Evolutionary conservation across 177 flowering plant genomes (phyloP).

Genomic region (Telopea speciosissima): DNA sequence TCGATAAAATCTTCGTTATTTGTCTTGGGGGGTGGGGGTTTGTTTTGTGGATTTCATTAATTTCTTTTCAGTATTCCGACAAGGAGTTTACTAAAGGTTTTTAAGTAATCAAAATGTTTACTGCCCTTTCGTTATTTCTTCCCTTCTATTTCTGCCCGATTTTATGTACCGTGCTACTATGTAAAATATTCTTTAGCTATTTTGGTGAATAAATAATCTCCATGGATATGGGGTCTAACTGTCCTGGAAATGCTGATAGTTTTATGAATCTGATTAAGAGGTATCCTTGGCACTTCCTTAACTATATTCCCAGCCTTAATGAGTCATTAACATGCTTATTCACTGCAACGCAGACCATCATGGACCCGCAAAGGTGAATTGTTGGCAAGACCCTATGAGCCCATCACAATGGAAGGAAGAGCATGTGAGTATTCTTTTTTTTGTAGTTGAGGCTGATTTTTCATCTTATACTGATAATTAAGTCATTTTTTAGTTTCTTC

Average conservation of each 20-base stretch:
- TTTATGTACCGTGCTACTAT: not conserved
- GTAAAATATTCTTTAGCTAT: not conserved
- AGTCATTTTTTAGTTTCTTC: not conserved
- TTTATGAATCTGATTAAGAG: not conserved
- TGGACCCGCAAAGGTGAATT: slow-evolving; percentile 62
- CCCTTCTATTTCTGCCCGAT: not conserved
- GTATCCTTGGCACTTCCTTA: not conserved
- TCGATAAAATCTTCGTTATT: not conserved
- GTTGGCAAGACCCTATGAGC: slow-evolving; percentile 70
- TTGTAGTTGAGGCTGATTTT: not conserved
- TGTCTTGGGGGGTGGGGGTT: too few relatives aligned
- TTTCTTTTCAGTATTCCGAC: not conserved
- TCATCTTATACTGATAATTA: not conserved
- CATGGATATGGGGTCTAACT: not conserved
- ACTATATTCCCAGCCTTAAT: not conserved
- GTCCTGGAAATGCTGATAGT: not conserved
- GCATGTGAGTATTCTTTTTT: slow-evolving; percentile 47
- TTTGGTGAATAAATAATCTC: not conserved
- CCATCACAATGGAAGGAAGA: slow-evolving; percentile 86
- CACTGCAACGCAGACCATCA: slow-evolving; percentile 53
- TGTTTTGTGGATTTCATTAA: not conserved
- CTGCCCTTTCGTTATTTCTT: not conserved
- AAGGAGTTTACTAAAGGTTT: too few relatives aligned
- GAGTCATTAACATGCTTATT: not conserved
- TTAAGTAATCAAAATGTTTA: not conserved